These are phyloP conservation scores for Fusarium acutatum DNA, from an alignment of 2,329 filamentous ascomycete genomes.

Conservation along the genomic window DNA sequence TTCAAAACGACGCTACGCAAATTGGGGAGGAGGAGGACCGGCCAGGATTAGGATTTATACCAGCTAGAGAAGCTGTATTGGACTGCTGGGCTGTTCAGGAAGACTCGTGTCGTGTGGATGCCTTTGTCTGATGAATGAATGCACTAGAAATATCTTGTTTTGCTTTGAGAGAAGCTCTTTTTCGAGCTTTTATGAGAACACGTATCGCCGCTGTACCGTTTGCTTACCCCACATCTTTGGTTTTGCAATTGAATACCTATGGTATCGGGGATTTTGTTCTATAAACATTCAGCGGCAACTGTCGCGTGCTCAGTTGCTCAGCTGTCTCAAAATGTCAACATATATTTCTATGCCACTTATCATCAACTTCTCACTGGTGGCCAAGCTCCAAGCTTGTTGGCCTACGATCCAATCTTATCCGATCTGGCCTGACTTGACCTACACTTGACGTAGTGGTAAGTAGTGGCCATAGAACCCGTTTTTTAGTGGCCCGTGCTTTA, in stretches of 20 bases:
- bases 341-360: not conserved
- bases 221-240: conserved; percentile 25
- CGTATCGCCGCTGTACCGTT: conserved; percentile 34
- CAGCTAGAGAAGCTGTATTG: conserved; percentile 15
- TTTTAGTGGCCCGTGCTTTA: conserved; percentile 30
- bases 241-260: conserved; percentile 1
- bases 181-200: conserved; percentile 41
- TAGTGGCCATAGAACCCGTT: conserved; percentile 27
- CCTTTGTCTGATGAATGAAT: conserved; percentile 36
- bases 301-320: conserved; percentile 10
- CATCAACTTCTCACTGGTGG: conserved; percentile 27
- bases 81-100: conserved; percentile 11
- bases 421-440: conserved; percentile 10
- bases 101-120: conserved; percentile 31
- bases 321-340: not conserved
- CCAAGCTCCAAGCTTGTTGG: conserved; percentile 13
- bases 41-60: not conserved
- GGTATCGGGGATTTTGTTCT: not conserved
- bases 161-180: conserved; percentile 37
- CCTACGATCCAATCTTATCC: conserved; percentile 15
- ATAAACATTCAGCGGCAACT: not conserved
- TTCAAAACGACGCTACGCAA: conserved; percentile 9
- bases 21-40: conserved; percentile 19
- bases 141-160: conserved; percentile 29
- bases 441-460: conserved; percentile 19